phyloP scores from a whole-genome alignment of 306 rosid species.

The Rosa chinensis region DNA sequence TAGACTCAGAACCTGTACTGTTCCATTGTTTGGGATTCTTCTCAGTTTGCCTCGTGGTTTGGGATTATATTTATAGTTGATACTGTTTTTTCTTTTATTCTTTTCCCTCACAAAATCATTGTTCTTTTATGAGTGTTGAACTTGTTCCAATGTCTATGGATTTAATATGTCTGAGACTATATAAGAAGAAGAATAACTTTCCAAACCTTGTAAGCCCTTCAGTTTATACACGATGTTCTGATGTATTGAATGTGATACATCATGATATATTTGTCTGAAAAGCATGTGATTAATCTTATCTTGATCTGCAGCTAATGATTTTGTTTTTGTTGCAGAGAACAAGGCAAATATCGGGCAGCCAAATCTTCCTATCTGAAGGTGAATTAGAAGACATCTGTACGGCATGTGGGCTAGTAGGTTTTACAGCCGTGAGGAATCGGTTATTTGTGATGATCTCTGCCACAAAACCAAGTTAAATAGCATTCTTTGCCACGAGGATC shows the following conservation, averaged over 20 bases:
- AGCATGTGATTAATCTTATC: not conserved
- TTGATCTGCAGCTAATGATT: slow-evolving; percentile 1
- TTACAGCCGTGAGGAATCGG: slow-evolving; percentile 60
- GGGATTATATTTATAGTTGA: not conserved
- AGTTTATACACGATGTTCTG: not conserved
- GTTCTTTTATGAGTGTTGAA: slow-evolving; percentile 6
- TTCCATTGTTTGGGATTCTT: not conserved
- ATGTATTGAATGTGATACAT: not conserved
- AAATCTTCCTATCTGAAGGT: slow-evolving; percentile 50
- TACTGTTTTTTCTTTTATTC: not conserved
- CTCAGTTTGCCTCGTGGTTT: slow-evolving; percentile 6
- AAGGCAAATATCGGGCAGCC: slow-evolving; percentile 55
- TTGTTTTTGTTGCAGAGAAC: slow-evolving; percentile 39
- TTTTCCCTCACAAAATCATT: not conserved
- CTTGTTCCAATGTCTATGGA: not conserved
- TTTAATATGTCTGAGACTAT: not conserved
- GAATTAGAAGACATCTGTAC: slow-evolving; percentile 83
- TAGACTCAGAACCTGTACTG: slow-evolving; percentile 13
- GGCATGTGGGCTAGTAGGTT: slow-evolving; percentile 64
- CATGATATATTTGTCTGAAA: not conserved
- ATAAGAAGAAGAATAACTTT: not conserved
- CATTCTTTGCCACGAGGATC: slow-evolving; percentile 20
- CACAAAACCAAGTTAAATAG: slow-evolving; percentile 53
- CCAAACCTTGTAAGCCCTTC: not conserved
- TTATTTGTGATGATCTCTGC: slow-evolving; percentile 82